Base-by-base conservation (phyloP, 306 rosid species). In the Astragalus membranaceus region DNA sequence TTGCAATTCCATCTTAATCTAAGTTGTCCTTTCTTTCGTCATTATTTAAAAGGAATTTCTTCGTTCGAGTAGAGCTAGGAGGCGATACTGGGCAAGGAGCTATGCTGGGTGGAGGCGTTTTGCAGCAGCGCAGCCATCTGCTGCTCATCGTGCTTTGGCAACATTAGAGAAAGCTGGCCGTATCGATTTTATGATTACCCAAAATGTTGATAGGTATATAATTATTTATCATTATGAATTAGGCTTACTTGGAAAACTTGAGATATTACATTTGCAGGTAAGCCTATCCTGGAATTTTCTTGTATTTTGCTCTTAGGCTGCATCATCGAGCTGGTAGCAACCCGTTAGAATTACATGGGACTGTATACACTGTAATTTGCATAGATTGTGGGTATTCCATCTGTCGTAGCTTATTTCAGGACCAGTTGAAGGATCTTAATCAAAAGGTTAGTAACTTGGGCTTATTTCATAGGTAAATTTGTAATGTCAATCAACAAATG, bases 61-160 rank as follows among this genome's bases (percentile, higher is more conserved):
- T 64, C 96, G 93, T 60, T 93, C 90, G 43, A 85, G 37, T 65
- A 84, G 81, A 61, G 81, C 93, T 66, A 90, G 91, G 15, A 87
- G 96, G 80, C 84, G 93, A 67, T 93, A 93, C 57, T 93, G 98
- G 98, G 88, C 98, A 58, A 84, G 98, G 78, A 93, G 98, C 83
- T 93, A 86, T 84, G 93, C 98, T 55, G 98, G 96, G 42, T 93
- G 96, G 98, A 93, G 88, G 78, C 75, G 57, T 16, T 89, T 92
- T 65, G 75, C 91, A 14, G 88, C 87, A 2, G 91, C 96, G 12
- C 87, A 82, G 69, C 98, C 98, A 50, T 60, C 92, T 72, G 85
- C 85, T 58, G 96, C 95, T 46, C 92, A 89, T 83, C 42, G 67
- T 49, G 85, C 96, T 79, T 76, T 92, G 79, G 85, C 98, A 61